Base-by-base conservation (phyloP, 2,329 filamentous ascomycete species). In the Fusarium buharicum region DNA sequence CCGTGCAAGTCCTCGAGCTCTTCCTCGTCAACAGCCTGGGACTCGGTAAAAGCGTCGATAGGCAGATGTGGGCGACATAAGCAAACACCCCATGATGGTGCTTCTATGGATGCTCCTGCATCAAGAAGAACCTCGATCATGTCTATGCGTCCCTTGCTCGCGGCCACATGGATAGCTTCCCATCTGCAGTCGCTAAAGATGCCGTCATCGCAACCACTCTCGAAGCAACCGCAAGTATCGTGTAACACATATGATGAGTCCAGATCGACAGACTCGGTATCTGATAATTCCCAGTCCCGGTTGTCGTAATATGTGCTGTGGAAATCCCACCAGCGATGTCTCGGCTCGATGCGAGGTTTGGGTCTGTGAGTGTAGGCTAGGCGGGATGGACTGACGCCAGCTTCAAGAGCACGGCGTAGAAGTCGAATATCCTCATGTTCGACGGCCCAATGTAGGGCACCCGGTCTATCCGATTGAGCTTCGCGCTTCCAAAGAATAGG, bases 101-200 rank as follows among this genome's bases (percentile, higher is more conserved):
- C 67, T n/a, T 71, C 63, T 12, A 71, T 55, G 16, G 50, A 54
- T 18, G 67, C 69, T 14, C 69, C 69, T 22, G 55, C 68, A 6
- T 66, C 65, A 18, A 71, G 58, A 9, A 71, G 66, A 30, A 62
- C 18, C 30, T 71, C 57, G 6, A 71, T 64, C 65, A 71, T 71
- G 17, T 71, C 69, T 31, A 59, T 69, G 12, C 68, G 59, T 28
- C 69, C 69, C 28, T 71, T 71, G 50, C 67, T 70, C 13, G 69
- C 69, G 9, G 69, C 69, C 20, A 71, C 48, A 30, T 71, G 69
- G 44, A 71, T 71, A 24, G 69, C 60, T 38, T 68, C 60, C 69
- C 68, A 71, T 30, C 65, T 62, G 30, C 69, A 71, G 44, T 71
- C 69, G 46, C 67, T 70, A 49, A 71, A 71, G 27, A 71, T 71